Percentiles rank a stretch among this genome's conserved stretches.
Evolutionary conservation across 208 protist species (phyloP).

Genomic region (Naegleria gruberi): DNA sequence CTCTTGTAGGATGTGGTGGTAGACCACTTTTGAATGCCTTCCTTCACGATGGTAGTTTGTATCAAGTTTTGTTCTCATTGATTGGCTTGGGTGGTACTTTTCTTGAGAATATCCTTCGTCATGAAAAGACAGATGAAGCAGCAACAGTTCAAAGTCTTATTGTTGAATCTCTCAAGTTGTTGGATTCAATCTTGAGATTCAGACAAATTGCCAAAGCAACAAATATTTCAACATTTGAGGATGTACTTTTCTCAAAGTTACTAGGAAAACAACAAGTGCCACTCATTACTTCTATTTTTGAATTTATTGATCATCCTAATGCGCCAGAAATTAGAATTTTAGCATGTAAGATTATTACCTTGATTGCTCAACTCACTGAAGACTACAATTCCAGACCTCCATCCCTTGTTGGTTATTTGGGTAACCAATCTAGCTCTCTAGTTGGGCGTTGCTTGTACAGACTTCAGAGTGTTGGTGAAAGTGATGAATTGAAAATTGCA

Average conservation of each 20-base stretch:
- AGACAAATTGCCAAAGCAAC: not conserved
- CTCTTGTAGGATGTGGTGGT: not conserved
- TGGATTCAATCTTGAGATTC: not conserved
- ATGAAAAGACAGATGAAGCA: not conserved
- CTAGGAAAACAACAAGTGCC: not conserved
- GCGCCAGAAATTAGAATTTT: not conserved
- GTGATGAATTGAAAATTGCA: not conserved
- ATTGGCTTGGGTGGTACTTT: not conserved
- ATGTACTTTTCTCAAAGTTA: not conserved
- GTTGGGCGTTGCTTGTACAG: not conserved
- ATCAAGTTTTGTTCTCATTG: conserved; percentile 13
- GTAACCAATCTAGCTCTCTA: not conserved
- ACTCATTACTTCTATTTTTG: not conserved
- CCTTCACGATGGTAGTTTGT: not conserved
- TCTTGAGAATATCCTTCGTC: not conserved
- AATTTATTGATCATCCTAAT: not conserved
- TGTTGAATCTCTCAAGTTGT: not conserved
- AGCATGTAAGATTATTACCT: not conserved
- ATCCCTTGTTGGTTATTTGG: not conserved
- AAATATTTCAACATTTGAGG: not conserved
- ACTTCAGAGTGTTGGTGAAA: not conserved
- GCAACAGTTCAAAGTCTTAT: not conserved
- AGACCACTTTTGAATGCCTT: not conserved
- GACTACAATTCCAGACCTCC: not conserved
- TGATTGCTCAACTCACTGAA: not conserved